Percentiles rank a stretch among this genome's conserved stretches.
Evolutionary conservation across 2,329 filamentous ascomycete species (phyloP).

Genomic region (Beauveria bassiana): DNA sequence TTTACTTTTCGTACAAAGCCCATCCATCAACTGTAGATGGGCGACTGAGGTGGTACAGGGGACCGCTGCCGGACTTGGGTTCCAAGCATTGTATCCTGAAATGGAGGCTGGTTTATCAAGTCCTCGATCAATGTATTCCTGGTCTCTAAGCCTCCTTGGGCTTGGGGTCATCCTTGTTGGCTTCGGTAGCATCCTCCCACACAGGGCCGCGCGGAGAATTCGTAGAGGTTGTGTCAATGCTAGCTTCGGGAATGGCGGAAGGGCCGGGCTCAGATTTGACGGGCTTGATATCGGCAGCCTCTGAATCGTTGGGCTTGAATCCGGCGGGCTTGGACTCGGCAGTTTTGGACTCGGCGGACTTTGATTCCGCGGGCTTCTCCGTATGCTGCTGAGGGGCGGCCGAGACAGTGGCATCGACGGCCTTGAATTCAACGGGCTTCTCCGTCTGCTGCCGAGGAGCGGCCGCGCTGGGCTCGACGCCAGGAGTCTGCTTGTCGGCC

Average conservation of each 20-base stretch:
- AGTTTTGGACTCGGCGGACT: neutral
- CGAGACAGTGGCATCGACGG: neutral
- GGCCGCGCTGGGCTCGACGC: neutral
- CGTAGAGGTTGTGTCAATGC: neutral
- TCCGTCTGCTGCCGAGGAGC: neutral
- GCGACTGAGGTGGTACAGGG: slow-evolving; percentile 1
- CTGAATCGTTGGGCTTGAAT: too few species aligned
- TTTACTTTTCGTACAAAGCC: slow-evolving; percentile 2
- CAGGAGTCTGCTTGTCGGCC: neutral
- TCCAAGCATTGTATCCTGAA: neutral
- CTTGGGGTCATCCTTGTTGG: slow-evolving; percentile 17
- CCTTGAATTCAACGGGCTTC: neutral
- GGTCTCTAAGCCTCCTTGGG: slow-evolving; percentile 14
- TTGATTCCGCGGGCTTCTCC: neutral
- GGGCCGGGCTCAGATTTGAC: neutral
- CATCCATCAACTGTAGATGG: neutral
- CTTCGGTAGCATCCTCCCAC: slow-evolving; percentile 24
- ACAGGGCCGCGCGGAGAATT: slow-evolving; percentile 12
- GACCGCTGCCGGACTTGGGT: neutral
- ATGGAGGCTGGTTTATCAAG: neutral
- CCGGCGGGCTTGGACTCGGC: too few species aligned
- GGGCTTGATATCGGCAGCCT: neutral
- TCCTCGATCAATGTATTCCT: neutral
- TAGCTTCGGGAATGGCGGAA: neutral
- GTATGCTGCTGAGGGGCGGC: neutral